These are phyloP conservation scores for Pleurotus eryngii DNA, from an alignment of 768 basidiomycete genomes.

Conservation along the genomic window DNA sequence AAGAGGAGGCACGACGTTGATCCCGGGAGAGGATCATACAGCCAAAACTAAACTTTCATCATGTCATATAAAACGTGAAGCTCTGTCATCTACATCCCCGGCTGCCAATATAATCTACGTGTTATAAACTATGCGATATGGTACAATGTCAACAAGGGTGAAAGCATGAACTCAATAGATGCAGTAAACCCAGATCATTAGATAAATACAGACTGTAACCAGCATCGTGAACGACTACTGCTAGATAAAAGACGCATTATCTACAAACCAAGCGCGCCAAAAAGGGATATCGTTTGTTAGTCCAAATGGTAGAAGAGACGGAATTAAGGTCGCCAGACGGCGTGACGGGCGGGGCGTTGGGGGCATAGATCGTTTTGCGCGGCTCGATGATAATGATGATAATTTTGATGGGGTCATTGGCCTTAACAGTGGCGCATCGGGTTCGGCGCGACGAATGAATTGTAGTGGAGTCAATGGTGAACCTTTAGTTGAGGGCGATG, in stretches of 20 bases:
- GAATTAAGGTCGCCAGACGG: constrained; percentile 4
- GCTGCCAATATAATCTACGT: no score
- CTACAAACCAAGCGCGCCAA: background rate
- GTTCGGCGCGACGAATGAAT: constrained; percentile 79
- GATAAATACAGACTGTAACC: background rate
- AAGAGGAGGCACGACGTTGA: constrained; percentile 43
- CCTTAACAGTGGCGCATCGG: constrained; percentile 45
- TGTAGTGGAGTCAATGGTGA: constrained; percentile 81
- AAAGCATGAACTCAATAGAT: background rate
- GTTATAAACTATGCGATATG: constrained; percentile 1
- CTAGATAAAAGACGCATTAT: constrained; percentile 8
- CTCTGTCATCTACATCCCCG: no score
- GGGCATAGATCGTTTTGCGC: constrained; percentile 7
- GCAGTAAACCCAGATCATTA: constrained; percentile 4
- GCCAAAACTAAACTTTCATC: no score
- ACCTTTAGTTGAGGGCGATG: constrained; percentile 54
- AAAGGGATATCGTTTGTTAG: background rate
- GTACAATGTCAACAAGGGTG: constrained; percentile 4
- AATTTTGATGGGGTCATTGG: constrained; percentile 40
- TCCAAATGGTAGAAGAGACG: background rate
- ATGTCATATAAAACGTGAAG: no score
- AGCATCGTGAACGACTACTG: background rate
- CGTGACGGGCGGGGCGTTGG: constrained; percentile 6
- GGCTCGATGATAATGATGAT: background rate
- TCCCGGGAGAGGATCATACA: no score